Evolutionary conservation across 768 basidiomycete genomes (phyloP), one percentile per base, ranked within the genome.

Genomic region (Neoboletus brunneissimus): DNA sequence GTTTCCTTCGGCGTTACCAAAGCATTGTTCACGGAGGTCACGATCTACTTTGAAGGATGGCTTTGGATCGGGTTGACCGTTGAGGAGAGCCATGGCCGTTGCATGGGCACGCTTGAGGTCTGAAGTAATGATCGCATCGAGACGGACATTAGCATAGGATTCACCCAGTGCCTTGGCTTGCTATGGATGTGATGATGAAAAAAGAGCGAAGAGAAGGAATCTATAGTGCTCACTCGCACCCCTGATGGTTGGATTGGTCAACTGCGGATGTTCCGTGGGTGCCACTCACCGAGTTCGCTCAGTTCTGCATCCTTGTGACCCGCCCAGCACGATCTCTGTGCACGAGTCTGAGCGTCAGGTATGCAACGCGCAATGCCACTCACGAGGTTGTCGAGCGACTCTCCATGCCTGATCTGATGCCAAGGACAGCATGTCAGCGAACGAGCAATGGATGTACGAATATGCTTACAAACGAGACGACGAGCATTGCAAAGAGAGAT

Each of bases 341-440:
- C 16, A 23, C 2, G 15, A 20, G 6, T 29, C 34, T 58, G 5
- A 60, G 52, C n/a, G 9, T 22, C 1, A 11, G 34, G 9, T 10
- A 18, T 13, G 20, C 10, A 32, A 5, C 4, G n/a, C 4, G 9
- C 0, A 16, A 35, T 25, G 35, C 25, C 16, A 66, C 82, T 46
- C 48, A 88, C 89, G 65, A 86, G 59, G 62, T 92, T 92, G 61
- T 91, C 89, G 34, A 79, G 82, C 9, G 89, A 89, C 64, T 92
- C 87, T 29, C 84, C 89, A 67, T 92, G 89, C 51, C 89, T 77
- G 61, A 90, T 76, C 88, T 91, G 48, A 23, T 20, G 31, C 2
- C 45, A 23, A 15, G 16, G 22, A 9, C 27, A 20, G 13, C 31
- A 10, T 27, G 51, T 58, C 43, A 58, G 45, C 35, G 12, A 40